Percentiles rank a stretch among this genome's conserved stretches.
phyloP scores from a whole-genome alignment of 2,329 filamentous ascomycete species.

The Cadophora malorum region DNA sequence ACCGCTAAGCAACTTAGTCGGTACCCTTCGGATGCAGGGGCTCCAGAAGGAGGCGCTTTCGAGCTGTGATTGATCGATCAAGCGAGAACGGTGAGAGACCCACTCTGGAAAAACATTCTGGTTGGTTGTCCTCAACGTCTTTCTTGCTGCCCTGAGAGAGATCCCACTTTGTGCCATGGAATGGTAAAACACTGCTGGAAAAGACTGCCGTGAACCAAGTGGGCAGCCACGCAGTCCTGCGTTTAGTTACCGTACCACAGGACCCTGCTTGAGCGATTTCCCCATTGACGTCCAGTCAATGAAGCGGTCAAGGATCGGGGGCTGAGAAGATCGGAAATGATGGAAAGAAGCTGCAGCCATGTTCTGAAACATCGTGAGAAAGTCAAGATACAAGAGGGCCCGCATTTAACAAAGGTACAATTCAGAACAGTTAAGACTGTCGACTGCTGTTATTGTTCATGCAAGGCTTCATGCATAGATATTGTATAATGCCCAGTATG shows the following conservation, averaged over 20 bases:
- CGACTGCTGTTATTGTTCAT: neutral
- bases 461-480: neutral
- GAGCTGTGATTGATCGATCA: neutral
- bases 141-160: neutral
- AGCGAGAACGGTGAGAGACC: neutral
- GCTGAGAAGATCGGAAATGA: neutral
- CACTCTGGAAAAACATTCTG: neutral
- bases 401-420: no score
- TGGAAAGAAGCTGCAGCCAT: no score
- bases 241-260: neutral
- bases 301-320: neutral
- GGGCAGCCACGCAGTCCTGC: neutral
- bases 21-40: neutral
- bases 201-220: neutral
- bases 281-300: neutral
- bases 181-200: neutral
- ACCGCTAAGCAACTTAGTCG: constrained; percentile 9
- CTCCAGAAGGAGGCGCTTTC: neutral
- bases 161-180: neutral
- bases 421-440: no score
- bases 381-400: neutral
- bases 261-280: neutral
- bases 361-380: neutral
- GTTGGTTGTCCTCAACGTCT: neutral
- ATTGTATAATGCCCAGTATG: neutral